These are phyloP conservation scores for Paramecium octaurelia DNA, from an alignment of 73 alveolate species.

Conservation along the genomic window DNA sequence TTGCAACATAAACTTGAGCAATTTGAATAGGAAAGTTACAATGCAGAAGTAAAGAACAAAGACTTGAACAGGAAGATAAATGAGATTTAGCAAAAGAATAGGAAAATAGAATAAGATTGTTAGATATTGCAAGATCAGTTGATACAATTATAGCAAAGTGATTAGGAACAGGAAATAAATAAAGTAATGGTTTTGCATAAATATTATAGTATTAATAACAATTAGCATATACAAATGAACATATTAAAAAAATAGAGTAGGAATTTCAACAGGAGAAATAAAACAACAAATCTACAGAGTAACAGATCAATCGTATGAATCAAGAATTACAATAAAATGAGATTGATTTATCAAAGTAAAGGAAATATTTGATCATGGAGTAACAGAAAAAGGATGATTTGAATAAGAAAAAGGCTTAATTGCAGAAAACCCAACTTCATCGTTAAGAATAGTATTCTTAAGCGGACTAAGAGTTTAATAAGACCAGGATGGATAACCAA, in stretches of 20 bases:
- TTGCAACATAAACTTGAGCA: neutral
- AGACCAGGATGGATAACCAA: neutral
- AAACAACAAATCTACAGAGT: neutral
- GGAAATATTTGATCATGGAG: neutral
- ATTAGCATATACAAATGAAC: neutral
- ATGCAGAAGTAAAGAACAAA: neutral
- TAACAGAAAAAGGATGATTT: constrained; percentile 1
- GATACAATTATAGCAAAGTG: neutral
- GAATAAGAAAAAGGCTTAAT: neutral
- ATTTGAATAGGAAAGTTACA: neutral
- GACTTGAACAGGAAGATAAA: neutral
- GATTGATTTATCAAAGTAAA: neutral
- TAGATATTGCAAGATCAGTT: neutral
- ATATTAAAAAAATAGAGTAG: neutral
- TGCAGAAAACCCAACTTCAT: neutral
- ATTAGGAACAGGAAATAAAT: neutral
- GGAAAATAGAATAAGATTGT: neutral
- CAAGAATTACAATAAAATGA: neutral
- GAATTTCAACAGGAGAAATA: neutral
- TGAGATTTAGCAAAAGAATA: neutral
- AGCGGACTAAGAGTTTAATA: neutral
- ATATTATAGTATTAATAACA: neutral
- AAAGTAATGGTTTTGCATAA: neutral
- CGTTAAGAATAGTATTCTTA: neutral
- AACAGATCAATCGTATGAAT: neutral